Conservation (phyloP, 306 rosid genomes). For the Acacia melanoxylon region DNA sequence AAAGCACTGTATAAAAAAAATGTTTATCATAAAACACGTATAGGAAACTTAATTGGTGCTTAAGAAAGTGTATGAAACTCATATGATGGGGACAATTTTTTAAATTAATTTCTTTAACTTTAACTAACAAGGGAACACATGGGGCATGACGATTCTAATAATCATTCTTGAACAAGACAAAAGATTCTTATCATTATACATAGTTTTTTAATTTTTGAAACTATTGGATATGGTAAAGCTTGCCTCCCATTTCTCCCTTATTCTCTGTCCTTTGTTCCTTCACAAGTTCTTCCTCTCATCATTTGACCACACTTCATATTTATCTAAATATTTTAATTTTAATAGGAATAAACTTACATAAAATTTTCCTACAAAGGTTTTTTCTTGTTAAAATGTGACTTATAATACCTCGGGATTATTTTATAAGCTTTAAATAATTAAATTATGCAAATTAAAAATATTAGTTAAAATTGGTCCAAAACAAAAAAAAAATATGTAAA, state of each 20-base stretch:
- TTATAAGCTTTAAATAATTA: too few relatives aligned
- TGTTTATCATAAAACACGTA: neutral
- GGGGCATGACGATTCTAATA: neutral
- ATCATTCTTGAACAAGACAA: slow-evolving; percentile 11
- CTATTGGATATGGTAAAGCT: neutral
- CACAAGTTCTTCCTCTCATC: neutral
- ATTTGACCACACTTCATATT: neutral
- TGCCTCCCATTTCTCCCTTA: neutral
- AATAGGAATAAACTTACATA: too few relatives aligned
- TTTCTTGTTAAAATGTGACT: too few relatives aligned
- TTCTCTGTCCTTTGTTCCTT: neutral
- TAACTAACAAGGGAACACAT: slow-evolving; percentile 4
- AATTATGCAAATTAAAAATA: too few relatives aligned
- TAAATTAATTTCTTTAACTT: neutral
- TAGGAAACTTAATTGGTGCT: neutral
- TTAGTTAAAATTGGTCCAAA: too few relatives aligned
- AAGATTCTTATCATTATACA: neutral
- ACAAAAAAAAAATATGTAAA: too few relatives aligned
- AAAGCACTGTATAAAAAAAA: neutral
- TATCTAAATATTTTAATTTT: neutral
- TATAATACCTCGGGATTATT: too few relatives aligned
- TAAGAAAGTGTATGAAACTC: neutral
- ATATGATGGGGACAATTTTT: neutral
- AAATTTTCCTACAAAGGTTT: neutral
- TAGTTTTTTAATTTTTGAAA: too few relatives aligned